Conservation (phyloP, 768 basidiomycete genomes). For the Cystoderma amianthinum region DNA sequence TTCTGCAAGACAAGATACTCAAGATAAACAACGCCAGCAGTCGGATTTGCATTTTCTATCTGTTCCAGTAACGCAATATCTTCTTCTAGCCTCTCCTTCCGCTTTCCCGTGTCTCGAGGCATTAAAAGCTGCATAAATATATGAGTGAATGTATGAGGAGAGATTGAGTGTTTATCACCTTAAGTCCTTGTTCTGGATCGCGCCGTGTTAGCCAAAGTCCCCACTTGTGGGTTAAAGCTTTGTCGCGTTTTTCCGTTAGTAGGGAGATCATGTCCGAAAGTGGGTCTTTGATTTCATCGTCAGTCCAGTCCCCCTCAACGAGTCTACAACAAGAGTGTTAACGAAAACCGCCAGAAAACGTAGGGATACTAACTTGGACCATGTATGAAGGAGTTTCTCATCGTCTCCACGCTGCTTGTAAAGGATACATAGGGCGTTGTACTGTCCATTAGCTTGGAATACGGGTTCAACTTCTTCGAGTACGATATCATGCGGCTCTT, state of each 20-base stretch:
- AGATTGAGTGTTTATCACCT: conserved; percentile 31
- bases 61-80: conserved; percentile 52
- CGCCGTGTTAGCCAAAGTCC: conserved; percentile 72
- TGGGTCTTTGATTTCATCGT: conserved; percentile 60
- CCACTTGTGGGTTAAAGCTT: conserved; percentile 62
- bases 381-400: conserved; percentile 56
- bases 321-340: conserved; percentile 34
- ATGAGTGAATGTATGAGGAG: conserved; percentile 3
- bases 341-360: conserved; percentile 2
- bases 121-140: conserved; percentile 49
- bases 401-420: conserved; percentile 52
- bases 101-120: conserved; percentile 44
- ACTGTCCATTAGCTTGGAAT: conserved; percentile 43
- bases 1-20: conserved; percentile 76
- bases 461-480: conserved; percentile 58
- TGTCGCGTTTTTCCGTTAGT: conserved; percentile 52
- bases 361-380: conserved; percentile 67
- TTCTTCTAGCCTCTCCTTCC: conserved; percentile 52
- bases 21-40: conserved; percentile 63
- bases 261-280: conserved; percentile 50
- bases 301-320: conserved; percentile 57
- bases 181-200: conserved; percentile 64
- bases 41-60: conserved; percentile 47
- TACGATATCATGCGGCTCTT: conserved; percentile 45
- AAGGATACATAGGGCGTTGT: conserved; percentile 53